Conservation (phyloP, 208 protist genomes). For the Porcisia hertigi region DNA sequence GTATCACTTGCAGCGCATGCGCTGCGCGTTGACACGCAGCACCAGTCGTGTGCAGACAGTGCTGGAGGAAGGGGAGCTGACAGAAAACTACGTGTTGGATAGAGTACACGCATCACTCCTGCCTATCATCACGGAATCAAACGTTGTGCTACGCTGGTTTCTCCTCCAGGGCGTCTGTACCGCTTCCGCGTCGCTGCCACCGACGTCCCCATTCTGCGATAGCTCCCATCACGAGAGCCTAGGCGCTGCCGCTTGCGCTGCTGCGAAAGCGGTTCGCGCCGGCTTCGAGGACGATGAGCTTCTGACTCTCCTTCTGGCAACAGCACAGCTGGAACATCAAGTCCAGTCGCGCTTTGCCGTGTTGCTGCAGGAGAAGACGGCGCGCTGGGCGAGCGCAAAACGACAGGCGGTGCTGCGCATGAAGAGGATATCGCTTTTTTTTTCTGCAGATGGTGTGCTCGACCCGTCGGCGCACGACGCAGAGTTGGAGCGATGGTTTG, state of each 20-base stretch:
- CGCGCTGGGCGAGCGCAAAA: conserved; percentile 88
- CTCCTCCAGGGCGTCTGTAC: conserved; percentile 85
- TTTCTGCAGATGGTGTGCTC: conserved; percentile 84
- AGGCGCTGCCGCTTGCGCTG: conserved; percentile 5
- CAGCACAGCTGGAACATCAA: conserved; percentile 95
- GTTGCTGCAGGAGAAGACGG: conserved; percentile 88
- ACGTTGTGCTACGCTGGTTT: conserved; percentile 96
- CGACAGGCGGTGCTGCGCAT: conserved; percentile 61
- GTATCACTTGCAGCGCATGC: conserved; percentile 63
- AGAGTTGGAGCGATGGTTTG: conserved; percentile 95
- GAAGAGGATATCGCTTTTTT: conserved; percentile 90
- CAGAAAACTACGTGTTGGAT: conserved; percentile 94
- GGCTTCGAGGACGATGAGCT: conserved; percentile 59
- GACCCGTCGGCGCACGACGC: conserved; percentile 77
- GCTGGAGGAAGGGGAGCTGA: conserved; percentile 91
- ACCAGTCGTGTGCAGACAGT: conserved; percentile 40
- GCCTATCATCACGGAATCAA: conserved; percentile 88
- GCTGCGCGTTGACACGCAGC: conserved; percentile 43
- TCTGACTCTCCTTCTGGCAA: conserved; percentile 93
- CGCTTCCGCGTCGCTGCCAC: not conserved
- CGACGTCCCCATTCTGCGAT: conserved; percentile 8
- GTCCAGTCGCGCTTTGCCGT: conserved; percentile 88
- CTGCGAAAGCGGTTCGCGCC: conserved; percentile 35
- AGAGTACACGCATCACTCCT: conserved; percentile 88
- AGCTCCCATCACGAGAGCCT: conserved; percentile 11